phyloP scores from a whole-genome alignment of 345 rosid genomes.

The Salix koriyanagi region DNA sequence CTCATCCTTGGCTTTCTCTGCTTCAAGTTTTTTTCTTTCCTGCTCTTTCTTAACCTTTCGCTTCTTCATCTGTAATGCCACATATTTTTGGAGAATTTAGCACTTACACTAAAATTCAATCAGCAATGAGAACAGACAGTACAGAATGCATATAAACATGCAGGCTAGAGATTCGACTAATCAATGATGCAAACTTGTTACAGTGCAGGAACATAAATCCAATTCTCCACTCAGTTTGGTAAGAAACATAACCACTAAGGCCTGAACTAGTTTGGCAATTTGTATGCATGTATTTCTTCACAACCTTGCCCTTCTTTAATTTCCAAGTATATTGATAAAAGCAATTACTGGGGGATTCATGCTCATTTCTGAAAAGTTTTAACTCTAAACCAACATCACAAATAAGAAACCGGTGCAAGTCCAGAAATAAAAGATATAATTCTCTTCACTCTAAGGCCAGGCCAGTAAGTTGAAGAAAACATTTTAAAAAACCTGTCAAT shows the following conservation, averaged over 20 bases:
- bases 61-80: slow-evolving; percentile 52
- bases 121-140: no score
- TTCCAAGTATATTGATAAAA: background rate
- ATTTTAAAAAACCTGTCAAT: background rate
- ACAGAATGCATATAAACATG: background rate
- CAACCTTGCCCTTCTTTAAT: background rate
- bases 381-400: background rate
- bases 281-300: background rate
- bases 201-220: background rate
- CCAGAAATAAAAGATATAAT: no score
- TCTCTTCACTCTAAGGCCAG: background rate
- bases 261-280: no score
- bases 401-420: background rate
- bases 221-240: background rate
- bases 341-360: background rate
- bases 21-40: slow-evolving; percentile 50
- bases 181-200: background rate
- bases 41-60: slow-evolving; percentile 52
- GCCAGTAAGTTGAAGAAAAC: background rate
- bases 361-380: background rate
- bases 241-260: background rate
- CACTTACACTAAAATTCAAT: background rate
- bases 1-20: slow-evolving; percentile 70
- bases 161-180: background rate
- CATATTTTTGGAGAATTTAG: background rate